Evolutionary conservation across 352 stramenopile species (phyloP), one percentile per base, ranked within the genome.

Genomic region (Phytophthora constricta): DNA sequence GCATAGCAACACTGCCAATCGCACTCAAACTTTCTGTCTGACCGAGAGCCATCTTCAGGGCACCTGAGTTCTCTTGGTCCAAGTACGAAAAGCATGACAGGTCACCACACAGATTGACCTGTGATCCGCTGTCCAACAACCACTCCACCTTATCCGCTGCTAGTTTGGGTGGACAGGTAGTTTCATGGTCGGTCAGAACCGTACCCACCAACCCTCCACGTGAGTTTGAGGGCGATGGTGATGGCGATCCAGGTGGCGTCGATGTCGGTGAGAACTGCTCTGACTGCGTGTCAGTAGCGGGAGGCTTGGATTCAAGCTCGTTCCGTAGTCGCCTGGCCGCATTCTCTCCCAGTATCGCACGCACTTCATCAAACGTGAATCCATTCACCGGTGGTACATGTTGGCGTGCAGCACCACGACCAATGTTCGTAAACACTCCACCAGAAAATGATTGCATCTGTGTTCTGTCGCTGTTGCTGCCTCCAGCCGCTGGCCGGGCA

Each of bases 31-130:
- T 3, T 19, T 66, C 58, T 1, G 41, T 49, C 16, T 55, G 49
- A 5, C 48, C 39, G 1, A 47, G 23, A 13, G 58, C 49, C 48
- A 66, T 66, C 28, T 42, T 39, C 28, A 66, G 22, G 3, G 52
- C 26, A 5, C 48, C 28, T 0, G 48, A 43, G 5, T 37, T 45
- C 16, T 47, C 47, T 52, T 11, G 47, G 8, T 58, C 22, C 14
- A 65, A 10, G 37, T 58, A 53, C 1, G 42, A 50, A 23, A 60
- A 60, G 9, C 22, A 27, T 9, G 53, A 31, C 23, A 51, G 17
- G 10, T 61, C 53, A 42, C 53, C 53, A 16, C 39, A 51, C 25
- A 62, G n/a, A 20, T 62, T 62, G 5, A 68, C 61, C 28, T 68
- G 61, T 3, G 61, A 56, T 7, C 51, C 52, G 14, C 22, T 52